Base-by-base conservation (phyloP, 2,329 filamentous ascomycete genomes). In the Exophiala lecanii-corni region DNA sequence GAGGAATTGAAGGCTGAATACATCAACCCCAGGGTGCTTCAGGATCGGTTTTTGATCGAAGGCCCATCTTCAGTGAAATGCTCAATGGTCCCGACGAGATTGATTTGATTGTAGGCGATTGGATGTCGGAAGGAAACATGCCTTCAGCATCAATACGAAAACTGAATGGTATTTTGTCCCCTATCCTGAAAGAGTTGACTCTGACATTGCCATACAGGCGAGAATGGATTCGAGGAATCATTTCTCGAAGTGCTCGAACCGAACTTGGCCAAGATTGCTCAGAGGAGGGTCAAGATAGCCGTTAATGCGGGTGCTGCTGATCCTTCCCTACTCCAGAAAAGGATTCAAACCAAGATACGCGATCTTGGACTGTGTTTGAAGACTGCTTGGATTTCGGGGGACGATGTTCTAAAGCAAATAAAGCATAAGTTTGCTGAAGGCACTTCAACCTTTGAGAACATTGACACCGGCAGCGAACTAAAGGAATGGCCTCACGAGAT, bases 271-370 rank as follows among this genome's bases (percentile, higher is more conserved):
- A 7, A 35, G 12, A 9, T 45, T 3, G 36, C 26, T 3, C 20
- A 35, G 12, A 26, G 15, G 44, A 54, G 63, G 0, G 78, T 78
- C 59, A 76, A 74, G 48, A 61, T 79, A 5, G 63, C 75, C 17
- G 62, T 76, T 39, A 78, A 80, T 52, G 76, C 76, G 2, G 76
- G 77, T 1, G 73, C 69, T 2, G 64, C 73, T 10, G 74, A 79
- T 45, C 75, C 76, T 0, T 63, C 65, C 42, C 72, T 68, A 0
- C 53, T 80, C 9, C 72, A 75, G 2, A 52, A 69, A 36, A 66
- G 68, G 39, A 31, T 39, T 5, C 15, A 47, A 38, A 26, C 41
- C 6, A 19, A 39, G n/a, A 32, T 23, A 12, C 54, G 50, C 19
- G 13, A 36, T 17, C 25, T 6, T 19, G 39, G 69, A 61, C 49